Conservation (phyloP, 2,329 filamentous ascomycete genomes). For the Clarireedia homoeocarpa region DNA sequence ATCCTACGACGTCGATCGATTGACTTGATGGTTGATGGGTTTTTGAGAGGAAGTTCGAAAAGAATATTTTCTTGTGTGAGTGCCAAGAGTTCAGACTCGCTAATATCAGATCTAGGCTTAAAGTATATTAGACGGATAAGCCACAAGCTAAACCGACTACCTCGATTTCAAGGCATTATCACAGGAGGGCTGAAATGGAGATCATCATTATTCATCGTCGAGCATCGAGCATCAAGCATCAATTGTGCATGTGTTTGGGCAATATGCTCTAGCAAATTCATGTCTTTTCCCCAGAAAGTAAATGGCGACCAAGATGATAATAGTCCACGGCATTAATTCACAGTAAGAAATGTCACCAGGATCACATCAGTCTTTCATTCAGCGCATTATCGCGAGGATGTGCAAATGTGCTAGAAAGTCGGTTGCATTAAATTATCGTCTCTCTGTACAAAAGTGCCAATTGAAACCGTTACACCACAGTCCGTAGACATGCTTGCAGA, state of each 20-base stretch:
- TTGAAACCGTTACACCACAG: slow-evolving; percentile 12
- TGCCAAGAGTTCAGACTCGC: slow-evolving; percentile 20
- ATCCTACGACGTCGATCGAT: slow-evolving; percentile 35
- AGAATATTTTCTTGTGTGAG: slow-evolving; percentile 13
- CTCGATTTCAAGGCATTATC: neutral
- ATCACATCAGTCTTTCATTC: neutral
- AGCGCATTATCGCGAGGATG: neutral
- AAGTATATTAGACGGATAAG: neutral
- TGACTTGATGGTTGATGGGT: slow-evolving; percentile 15
- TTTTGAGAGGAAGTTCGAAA: neutral
- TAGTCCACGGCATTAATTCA: too few species aligned
- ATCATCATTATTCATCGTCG: neutral
- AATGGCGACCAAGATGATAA: too few species aligned
- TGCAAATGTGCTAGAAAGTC: slow-evolving; percentile 1
- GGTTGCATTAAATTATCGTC: slow-evolving; percentile 9
- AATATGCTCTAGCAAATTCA: too few species aligned
- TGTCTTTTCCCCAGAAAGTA: too few species aligned
- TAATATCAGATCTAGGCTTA: neutral
- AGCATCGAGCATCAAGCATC: too few species aligned
- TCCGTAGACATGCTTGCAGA: slow-evolving; percentile 20
- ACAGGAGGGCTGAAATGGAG: neutral
- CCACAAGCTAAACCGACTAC: accelerated
- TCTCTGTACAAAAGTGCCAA: slow-evolving; percentile 2
- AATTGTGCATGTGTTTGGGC: neutral
- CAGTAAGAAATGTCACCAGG: too few species aligned